These are phyloP conservation scores for Viola odorata DNA, from an alignment of 345 rosid genomes.

Conservation along the genomic window DNA sequence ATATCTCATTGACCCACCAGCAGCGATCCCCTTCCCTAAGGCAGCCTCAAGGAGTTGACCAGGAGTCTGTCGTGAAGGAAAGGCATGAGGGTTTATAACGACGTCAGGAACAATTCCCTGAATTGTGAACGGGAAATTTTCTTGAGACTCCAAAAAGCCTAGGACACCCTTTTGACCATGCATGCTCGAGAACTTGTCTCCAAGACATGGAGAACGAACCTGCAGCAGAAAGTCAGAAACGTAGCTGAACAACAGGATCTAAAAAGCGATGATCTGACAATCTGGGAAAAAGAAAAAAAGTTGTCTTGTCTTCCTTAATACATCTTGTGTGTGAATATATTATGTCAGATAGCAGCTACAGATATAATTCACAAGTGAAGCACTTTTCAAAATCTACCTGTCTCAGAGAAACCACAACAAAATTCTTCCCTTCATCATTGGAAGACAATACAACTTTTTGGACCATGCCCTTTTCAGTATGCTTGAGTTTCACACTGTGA, in stretches of 20 bases:
- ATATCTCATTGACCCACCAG: conserved; percentile 48
- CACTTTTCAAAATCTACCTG: conserved; percentile 39
- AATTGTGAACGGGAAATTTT: conserved; percentile 79
- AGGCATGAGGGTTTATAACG: conserved; percentile 85
- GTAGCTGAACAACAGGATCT: not conserved
- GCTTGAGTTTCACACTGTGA: conserved; percentile 79
- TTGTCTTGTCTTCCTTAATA: too few relatives aligned
- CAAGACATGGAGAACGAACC: conserved; percentile 84
- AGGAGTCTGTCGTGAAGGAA: conserved; percentile 92
- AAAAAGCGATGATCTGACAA: too few relatives aligned
- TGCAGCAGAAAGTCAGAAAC: conserved; percentile 19
- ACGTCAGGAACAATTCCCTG: conserved; percentile 94
- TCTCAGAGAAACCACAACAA: conserved; percentile 75
- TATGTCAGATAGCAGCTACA: not conserved
- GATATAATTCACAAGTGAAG: not conserved
- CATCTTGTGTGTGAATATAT: not conserved
- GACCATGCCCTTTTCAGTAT: conserved; percentile 85
- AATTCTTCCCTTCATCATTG: conserved; percentile 92
- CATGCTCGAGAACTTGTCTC: conserved; percentile 97
- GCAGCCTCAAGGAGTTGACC: conserved; percentile 94
- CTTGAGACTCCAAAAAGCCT: conserved; percentile 82
- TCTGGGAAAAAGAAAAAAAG: too few relatives aligned
- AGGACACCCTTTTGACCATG: conserved; percentile 98
- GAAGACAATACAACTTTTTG: conserved; percentile 85
- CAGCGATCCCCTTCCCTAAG: conserved; percentile 84